These are phyloP conservation scores for Malus orientalis DNA, from an alignment of 306 rosid genomes.

Conservation along the genomic window DNA sequence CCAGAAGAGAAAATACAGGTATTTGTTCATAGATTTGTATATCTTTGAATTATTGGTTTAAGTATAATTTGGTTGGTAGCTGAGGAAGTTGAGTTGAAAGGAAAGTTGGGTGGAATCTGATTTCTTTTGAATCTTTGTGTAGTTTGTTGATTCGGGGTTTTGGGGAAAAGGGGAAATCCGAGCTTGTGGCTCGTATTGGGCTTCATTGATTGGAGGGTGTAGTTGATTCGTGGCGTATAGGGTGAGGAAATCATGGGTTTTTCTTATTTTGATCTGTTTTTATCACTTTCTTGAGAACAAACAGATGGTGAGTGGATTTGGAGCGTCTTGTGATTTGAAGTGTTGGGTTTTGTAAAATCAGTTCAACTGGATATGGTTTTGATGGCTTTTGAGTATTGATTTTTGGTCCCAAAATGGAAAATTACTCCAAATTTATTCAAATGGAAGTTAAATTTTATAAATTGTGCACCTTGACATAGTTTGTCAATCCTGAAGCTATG, in stretches of 20 bases:
- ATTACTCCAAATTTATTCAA: background rate
- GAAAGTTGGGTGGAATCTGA: background rate
- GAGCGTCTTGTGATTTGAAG: background rate
- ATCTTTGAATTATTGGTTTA: background rate
- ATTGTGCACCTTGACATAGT: background rate
- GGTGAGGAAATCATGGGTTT: background rate
- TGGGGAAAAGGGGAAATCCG: background rate
- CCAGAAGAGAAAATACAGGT: slow-evolving; percentile 5
- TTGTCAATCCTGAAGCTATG: background rate
- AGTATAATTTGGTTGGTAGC: background rate
- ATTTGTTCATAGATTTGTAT: background rate
- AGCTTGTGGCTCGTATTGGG: background rate
- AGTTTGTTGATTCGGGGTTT: slow-evolving; percentile 1
- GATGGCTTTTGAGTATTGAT: background rate
- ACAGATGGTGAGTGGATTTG: background rate
- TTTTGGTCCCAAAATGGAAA: background rate
- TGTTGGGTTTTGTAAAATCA: background rate
- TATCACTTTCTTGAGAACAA: background rate
- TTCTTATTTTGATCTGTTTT: background rate
- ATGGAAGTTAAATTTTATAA: background rate
- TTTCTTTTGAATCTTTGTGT: background rate
- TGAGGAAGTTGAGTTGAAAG: background rate
- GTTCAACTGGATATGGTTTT: background rate
- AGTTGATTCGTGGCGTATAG: background rate
- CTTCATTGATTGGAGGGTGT: background rate